Conservation (phyloP, 192 early-diverging fungal species). For the Phlyctochytrium bullatum region DNA sequence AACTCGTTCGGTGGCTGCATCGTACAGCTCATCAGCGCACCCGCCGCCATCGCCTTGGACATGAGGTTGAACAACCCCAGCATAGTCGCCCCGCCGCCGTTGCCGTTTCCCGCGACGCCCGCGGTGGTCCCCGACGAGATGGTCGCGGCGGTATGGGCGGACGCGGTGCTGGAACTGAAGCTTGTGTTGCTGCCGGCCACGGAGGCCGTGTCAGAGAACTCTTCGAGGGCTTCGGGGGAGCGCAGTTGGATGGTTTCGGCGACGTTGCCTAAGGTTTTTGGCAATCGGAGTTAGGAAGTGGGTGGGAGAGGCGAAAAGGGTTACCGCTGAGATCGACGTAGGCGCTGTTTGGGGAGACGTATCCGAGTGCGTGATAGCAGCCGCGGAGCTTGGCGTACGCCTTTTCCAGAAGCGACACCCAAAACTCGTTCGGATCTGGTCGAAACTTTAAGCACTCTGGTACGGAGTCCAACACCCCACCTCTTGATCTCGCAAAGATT, state of each 20-base stretch:
- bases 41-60: slow-evolving; percentile 6
- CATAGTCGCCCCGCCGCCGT: not conserved
- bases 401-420: slow-evolving; percentile 50
- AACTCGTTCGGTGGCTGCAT: slow-evolving; percentile 23
- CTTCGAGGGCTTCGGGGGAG: slow-evolving; percentile 10
- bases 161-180: too few relatives aligned
- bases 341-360: slow-evolving; percentile 29
- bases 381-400: slow-evolving; percentile 51
- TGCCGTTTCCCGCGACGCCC: not conserved
- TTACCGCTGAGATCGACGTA: slow-evolving; percentile 42
- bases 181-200: too few relatives aligned
- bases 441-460: slow-evolving; percentile 1
- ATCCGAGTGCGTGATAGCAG: slow-evolving; percentile 34
- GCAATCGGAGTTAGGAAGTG: slow-evolving; percentile 5
- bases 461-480: slow-evolving; percentile 11
- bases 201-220: slow-evolving; percentile 18
- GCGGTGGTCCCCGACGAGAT: not conserved
- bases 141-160: too few relatives aligned
- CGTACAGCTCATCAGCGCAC: slow-evolving; percentile 43
- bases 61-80: slow-evolving; percentile 25
- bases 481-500: slow-evolving; percentile 40
- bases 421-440: slow-evolving; percentile 44
- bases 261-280: slow-evolving; percentile 27
- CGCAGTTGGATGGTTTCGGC: slow-evolving; percentile 39
- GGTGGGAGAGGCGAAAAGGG: slow-evolving; percentile 3